Evolutionary conservation across 1,284 basidiomycete species (phyloP), one percentile per base, ranked within the genome.

Genomic region (Ustilago hordei): DNA sequence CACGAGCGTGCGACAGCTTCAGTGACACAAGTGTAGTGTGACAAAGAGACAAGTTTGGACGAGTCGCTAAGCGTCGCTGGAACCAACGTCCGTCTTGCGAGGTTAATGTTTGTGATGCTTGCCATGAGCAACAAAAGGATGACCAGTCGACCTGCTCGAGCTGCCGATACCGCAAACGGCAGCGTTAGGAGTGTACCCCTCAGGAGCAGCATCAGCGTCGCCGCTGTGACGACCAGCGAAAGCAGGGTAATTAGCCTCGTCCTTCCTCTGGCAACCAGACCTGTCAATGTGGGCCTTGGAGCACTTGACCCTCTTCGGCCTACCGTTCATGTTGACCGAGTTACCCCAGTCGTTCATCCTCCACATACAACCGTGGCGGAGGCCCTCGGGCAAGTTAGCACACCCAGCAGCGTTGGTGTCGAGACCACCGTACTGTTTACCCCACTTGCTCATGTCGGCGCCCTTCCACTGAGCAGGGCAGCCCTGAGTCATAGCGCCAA

Each of bases 221-320:
- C 53, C 47, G n/a, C 48, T 17, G 28, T 50, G 48, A 31, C 53
- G 32, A 35, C 57, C 57, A 7, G 13, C 35, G 45, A 48, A 58
- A 23, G 19, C 50, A 11, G 36, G 56, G 12, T 28, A 17, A 13
- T 17, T 38, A 17, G 54, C 45, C 39, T 75, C 73, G 28, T 75
- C 73, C 58, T 60, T 70, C 50, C 73, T 63, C 59, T 75, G 73
- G 48, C 73, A 75, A 15, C 73, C 73, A 31, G 61, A 55, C 23
- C 68, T 57, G 55, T 75, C 73, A 36, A 75, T 75, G 50, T 75
- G 73, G n/a, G 57, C 68, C 64, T 71, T 64, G 12, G 73, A 67
- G 53, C 73, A 75, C 17, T 52, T 60, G 9, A 71, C 68, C 19
- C 73, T 55, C 9, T 43, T 47, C 31, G 73, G 68, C 6, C 43